Base-by-base conservation (phyloP, 2,329 filamentous ascomycete genomes). In the Botrytis fragariae region DNA sequence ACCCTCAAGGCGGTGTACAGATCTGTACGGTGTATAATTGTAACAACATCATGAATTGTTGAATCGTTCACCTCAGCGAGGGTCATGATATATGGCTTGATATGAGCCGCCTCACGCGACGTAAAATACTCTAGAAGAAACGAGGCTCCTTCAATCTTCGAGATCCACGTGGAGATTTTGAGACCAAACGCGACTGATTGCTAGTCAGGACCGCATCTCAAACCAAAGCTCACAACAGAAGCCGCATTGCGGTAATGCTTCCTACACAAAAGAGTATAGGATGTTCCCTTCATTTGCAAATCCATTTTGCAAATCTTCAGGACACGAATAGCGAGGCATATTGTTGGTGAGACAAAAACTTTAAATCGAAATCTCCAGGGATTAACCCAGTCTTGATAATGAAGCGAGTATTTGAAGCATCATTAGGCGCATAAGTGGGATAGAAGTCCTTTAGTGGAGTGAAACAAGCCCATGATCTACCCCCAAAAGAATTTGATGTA, bases 351-450 rank as follows among this genome's bases (percentile, higher is more conserved):
- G 71, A 69, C 71, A 72, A 25, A 32, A 45, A 69, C 44, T 68
- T 39, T n/a, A 42, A 72, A 69, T 25, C 39, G 10, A 42, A 32
- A 57, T 29, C 8, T 14, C 12, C 71, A 69, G 42, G 62, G 71
- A 72, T 69, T 39, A 61, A 48, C 71, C 71, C 51, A 32, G 54
- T 39, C 16, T 16, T 61, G 32, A 25, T 42, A 51, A 16, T 25
- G 39, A 61, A 72, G 57, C 71, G 42, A 69, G 14, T 18, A 32
- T 72, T 48, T 25, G 54, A 69, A 69, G 54, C 37, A 44, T 62
- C 32, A 45, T 29, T 45, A 42, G 45, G 60, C 64, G 44, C 71
- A 69, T 72, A 72, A 72, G 71, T 72, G 71, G 71, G 71, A 72
- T 69, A 18, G 37, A 72, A 32, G 42, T 22, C 61, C 18, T 62